Base-by-base conservation (phyloP, 192 early-diverging fungal species). In the Coemansia sp. region DNA sequence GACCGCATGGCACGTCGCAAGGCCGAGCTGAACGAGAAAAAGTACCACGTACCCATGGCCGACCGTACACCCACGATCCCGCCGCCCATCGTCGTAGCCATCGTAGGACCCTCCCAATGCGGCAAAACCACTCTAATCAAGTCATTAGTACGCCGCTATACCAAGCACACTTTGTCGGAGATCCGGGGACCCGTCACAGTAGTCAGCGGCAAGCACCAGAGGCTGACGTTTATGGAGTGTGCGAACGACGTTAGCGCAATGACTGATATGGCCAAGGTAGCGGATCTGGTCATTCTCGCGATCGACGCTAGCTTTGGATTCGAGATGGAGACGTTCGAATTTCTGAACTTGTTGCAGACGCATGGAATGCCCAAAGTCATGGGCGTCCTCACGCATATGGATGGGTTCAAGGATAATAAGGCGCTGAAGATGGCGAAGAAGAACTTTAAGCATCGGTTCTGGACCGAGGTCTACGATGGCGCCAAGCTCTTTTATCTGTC, bases 271-370 rank as follows among this genome's bases (percentile, higher is more conserved):
- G 98, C 90, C 58, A 99, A 99, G 83, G 88, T 98, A 27, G 95
- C 98, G 0, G 98, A 99, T 80, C 75, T 99, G 63, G 94, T 99
- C 8, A 86, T 99, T 27, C 85, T 99, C 64, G 84, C 93, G 69
- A 94, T 99, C 60, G 98, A 99, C 70, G 98, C 96, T 11, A 95
- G 93, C 75, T 98, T 94, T 82, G 98, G 98, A 44, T 95, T 99
- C 82, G 98, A 99, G 80, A 99, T 99, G 98, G 98, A 99, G 87
- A 99, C 98, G 3, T 99, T 99, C 66, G 98, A 99, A 85, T 99
- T 97, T 75, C 85, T 99, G 32, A 99, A 99, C 78, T 89, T 99
- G 64, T 78, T 98, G 32, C 98, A 99, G 77, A 90, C 89, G 15
- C 98, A 99, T 62, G 98, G 98, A 9, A 97, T 99, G 84, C 95